These are phyloP conservation scores for Euclidium syriacum DNA, from an alignment of 345 rosid genomes.

Conservation along the genomic window DNA sequence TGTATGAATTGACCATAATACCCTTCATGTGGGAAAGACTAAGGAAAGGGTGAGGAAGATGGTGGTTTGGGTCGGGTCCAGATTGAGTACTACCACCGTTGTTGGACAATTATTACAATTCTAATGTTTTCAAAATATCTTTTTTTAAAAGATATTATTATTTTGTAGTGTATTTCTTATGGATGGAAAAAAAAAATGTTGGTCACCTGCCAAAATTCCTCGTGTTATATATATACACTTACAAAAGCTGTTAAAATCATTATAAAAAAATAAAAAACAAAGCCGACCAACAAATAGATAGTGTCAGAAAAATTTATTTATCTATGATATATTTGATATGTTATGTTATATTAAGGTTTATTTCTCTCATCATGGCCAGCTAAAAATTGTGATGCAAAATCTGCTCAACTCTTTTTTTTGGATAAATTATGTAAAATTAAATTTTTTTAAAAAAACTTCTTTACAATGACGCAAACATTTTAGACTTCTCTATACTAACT, in stretches of 20 bases:
- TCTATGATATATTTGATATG: neutral
- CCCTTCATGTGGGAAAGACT: neutral
- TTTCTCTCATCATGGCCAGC: no score
- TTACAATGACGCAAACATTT: no score
- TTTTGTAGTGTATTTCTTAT: neutral
- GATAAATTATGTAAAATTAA: no score
- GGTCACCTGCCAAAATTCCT: conserved; percentile 33
- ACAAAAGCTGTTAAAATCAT: no score
- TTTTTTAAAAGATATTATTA: neutral
- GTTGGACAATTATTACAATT: conserved; percentile 16
- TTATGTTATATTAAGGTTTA: no score
- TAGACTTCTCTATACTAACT: no score
- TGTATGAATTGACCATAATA: neutral
- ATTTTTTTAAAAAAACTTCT: no score
- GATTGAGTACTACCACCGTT: conserved; percentile 21
- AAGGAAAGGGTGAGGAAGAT: conserved; percentile 23
- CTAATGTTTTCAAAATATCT: neutral
- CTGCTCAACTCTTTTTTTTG: no score
- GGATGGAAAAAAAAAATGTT: neutral
- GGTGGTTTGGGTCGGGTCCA: conserved; percentile 24
- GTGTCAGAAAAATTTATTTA: neutral
- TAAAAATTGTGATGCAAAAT: no score
- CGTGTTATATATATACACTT: conserved; percentile 31
- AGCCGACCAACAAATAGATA: neutral
- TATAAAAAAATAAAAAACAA: no score